Evolutionary conservation across 768 basidiomycete genomes (phyloP).

Genomic region (Udeniomyces megalosporus): DNA sequence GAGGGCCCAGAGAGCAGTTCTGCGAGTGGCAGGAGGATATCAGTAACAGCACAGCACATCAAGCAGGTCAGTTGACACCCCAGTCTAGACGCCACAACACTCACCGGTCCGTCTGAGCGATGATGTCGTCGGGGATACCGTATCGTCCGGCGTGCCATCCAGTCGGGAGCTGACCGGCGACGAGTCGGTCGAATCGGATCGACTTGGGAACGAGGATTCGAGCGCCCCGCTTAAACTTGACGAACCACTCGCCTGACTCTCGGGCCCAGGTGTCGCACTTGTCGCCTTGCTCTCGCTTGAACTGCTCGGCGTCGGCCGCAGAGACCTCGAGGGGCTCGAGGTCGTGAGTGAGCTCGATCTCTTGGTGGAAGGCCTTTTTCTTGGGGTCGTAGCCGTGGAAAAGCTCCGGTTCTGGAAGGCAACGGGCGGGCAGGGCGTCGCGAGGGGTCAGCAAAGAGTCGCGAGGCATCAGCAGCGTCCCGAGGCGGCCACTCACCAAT

Average conservation of each 20-base stretch:
- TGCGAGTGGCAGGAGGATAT: background rate
- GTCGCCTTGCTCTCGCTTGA: slow-evolving; percentile 91
- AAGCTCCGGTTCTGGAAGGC: slow-evolving; percentile 67
- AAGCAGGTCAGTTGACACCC: too few species aligned
- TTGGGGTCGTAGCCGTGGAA: slow-evolving; percentile 97
- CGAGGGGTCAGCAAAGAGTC: slow-evolving; percentile 6
- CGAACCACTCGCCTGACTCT: slow-evolving; percentile 87
- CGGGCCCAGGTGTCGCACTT: slow-evolving; percentile 90
- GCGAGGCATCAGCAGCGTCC: too few species aligned
- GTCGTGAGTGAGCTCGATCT: slow-evolving; percentile 89
- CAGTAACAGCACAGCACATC: background rate
- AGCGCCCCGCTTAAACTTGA: slow-evolving; percentile 97
- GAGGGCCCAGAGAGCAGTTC: slow-evolving; percentile 78
- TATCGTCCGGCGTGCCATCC: slow-evolving; percentile 95
- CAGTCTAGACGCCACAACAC: too few species aligned
- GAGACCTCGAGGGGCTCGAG: slow-evolving; percentile 89
- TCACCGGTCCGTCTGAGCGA: slow-evolving; percentile 74
- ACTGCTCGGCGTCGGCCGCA: slow-evolving; percentile 76
- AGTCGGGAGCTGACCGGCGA: slow-evolving; percentile 90
- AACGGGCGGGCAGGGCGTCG: background rate
- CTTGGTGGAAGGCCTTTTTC: slow-evolving; percentile 94
- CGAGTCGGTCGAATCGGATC: slow-evolving; percentile 80
- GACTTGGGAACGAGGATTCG: slow-evolving; percentile 86
- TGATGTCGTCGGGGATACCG: slow-evolving; percentile 90
- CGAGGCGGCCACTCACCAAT: slow-evolving; percentile 76